Evolutionary conservation across 2,329 filamentous ascomycete genomes (phyloP), one percentile per base, ranked within the genome.

Genomic region (Corynespora cassiicola): DNA sequence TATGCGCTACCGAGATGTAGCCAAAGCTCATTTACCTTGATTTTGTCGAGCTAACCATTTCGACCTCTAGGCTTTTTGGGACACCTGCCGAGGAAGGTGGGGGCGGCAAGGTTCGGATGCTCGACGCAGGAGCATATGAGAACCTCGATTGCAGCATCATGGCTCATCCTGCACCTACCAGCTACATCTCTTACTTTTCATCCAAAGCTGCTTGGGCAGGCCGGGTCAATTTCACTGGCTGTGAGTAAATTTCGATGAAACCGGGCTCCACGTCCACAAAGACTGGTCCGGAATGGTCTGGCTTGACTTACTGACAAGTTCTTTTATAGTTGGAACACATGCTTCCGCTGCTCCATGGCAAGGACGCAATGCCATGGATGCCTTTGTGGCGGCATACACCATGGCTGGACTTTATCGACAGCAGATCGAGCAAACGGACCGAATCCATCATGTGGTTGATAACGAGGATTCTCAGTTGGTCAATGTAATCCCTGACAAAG

Each of bases 171-270:
- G 61, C 62, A 7, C 63, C 61, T 12, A 39, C 39, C 8, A 47
- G 61, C 4, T 73, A 79, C 40, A 69, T 66, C 8, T 74, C 77
- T 0, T 65, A 80, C 4, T 74, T 79, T 40, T 69, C 74, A 2
- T 82, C 79, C 1, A 73, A 75, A 3, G 79, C 79, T 5, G 80
- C 76, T 47, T 54, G 65, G 4, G 65, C 69, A 26, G 71, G 81
- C 45, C 70, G 70, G 14, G 77, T 76, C 0, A 74, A n/a, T n/a
- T n/a, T n/a, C n/a, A n/a, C n/a, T n/a, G n/a, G n/a, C n/a, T n/a
- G n/a, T n/a, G n/a, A n/a, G n/a, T n/a, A n/a, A n/a, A n/a, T n/a
- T n/a, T n/a, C n/a, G n/a, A n/a, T n/a, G n/a, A n/a, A n/a, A n/a
- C n/a, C n/a, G n/a, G n/a, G n/a, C n/a, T n/a, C n/a, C n/a, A n/a